Conservation (phyloP, 345 rosid genomes). For the Lumnitzera littorea region DNA sequence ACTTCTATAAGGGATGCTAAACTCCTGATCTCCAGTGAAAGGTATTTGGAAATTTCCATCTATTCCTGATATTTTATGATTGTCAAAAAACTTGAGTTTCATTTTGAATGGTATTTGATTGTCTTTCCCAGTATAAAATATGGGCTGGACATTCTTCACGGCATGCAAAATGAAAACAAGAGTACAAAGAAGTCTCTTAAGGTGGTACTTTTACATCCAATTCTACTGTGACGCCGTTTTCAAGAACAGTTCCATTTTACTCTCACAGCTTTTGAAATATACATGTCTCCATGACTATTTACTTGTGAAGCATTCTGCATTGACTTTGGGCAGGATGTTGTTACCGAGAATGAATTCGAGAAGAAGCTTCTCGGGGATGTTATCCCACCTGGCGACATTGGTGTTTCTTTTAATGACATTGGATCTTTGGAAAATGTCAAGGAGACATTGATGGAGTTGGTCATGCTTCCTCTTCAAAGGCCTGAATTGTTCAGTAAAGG, state of each 20-base stretch:
- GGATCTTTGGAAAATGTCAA: constrained; percentile 97
- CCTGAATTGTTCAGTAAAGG: constrained; percentile 98
- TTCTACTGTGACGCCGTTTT: background rate
- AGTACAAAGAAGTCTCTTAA: constrained; percentile 73
- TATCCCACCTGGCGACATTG: constrained; percentile 93
- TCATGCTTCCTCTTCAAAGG: constrained; percentile 99
- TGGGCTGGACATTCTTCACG: constrained; percentile 67
- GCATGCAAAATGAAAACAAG: constrained; percentile 64
- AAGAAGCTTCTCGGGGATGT: constrained; percentile 96
- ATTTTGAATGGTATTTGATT: no score
- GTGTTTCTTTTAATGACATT: constrained; percentile 93
- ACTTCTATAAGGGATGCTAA: constrained; percentile 49
- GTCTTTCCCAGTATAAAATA: constrained; percentile 34
- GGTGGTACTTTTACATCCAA: constrained; percentile 26
- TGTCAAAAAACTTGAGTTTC: no score
- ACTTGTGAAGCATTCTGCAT: background rate
- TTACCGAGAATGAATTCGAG: constrained; percentile 96
- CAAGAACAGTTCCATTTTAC: no score
- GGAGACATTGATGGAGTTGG: constrained; percentile 97
- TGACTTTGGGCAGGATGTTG: constrained; percentile 58
- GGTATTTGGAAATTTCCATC: constrained; percentile 26
- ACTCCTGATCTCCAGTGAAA: constrained; percentile 63
- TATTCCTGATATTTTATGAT: no score
- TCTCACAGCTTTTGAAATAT: no score
- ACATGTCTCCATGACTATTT: no score